These are phyloP conservation scores for Euryodendron excelsum DNA, from an alignment of 148 eudicot genomes.

Conservation along the genomic window DNA sequence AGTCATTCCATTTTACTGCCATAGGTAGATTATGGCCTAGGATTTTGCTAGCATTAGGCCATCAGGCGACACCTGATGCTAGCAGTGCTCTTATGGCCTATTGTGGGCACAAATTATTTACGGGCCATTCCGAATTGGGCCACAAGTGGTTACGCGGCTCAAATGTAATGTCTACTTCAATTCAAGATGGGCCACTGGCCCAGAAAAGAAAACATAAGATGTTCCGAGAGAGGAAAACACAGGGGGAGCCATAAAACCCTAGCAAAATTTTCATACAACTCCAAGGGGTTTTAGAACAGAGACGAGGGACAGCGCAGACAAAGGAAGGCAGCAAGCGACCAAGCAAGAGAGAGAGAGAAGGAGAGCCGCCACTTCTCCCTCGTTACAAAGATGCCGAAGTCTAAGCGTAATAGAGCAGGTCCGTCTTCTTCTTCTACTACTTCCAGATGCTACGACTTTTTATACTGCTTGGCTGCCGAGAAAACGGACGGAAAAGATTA, in stretches of 20 bases:
- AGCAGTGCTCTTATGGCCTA: too few relatives aligned
- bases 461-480: background rate
- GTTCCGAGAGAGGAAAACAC: too few relatives aligned
- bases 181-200: background rate
- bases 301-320: background rate
- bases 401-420: slow-evolving; percentile 76
- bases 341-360: background rate
- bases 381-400: slow-evolving; percentile 60
- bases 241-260: slow-evolving; percentile 10
- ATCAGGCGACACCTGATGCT: too few relatives aligned
- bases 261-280: background rate
- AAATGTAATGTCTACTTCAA: too few relatives aligned
- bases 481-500: background rate
- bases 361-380: background rate
- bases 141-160: background rate
- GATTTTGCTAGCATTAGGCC: too few relatives aligned
- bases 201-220: background rate
- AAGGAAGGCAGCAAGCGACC: background rate
- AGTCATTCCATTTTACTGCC: too few relatives aligned
- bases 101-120: too few relatives aligned
- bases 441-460: background rate
- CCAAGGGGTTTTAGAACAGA: slow-evolving; percentile 8
- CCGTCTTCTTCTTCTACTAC: background rate
- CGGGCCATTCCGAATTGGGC: background rate
- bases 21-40: too few relatives aligned